Evolutionary conservation across 192 early-diverging fungal genomes (phyloP), one percentile per base, ranked within the genome.

Genomic region (Pilobolus umbonatus): DNA sequence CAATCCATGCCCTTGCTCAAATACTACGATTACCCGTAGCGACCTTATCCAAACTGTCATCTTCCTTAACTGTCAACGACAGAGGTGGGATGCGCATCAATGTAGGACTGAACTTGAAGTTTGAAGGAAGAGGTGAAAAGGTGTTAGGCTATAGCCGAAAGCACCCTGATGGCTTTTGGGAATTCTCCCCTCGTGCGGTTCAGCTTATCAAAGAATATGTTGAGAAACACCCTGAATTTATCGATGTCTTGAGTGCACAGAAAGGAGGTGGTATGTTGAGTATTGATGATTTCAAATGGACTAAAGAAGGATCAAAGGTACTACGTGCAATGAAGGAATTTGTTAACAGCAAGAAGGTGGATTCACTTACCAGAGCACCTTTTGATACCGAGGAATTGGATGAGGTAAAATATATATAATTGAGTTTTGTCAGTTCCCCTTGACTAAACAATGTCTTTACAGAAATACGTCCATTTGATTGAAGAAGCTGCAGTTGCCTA

Each of bases 31-130:
- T 92, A 6, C 80, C 79, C 0, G 46, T 80, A 12, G 59, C 94
- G 26, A 72, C 85, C 10, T 77, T 96, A 17, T 91, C 92, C 52
- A 91, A 90, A 55, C 70, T 98, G 32, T 91, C 94, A 0, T 91
- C 95, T 1, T 83, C 83, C 17, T 78, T 97, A 43, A 74, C 79
- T 39, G 84, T 94, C n/a, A 68, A 74, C 53, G 79, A 79, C 48
- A 60, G 62, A 11, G 69, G 75, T 2, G 81, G 86, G 29, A 76
- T 84, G 19, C 67, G 76, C 10, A 38, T 83, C 26, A 90, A 93
- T 49, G 62, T 96, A 26, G 96, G 96, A 1, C 76, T 98, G 30
- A 87, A 87, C 58, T 78, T 98, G 47, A 96, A 98, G 62, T 96
- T 94, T 64, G 95, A 96, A 46, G 79, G 77, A 7, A 88, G 88